A percentile compares a stretch with the other conserved stretches of the same genome.
These are phyloP conservation scores for Phytophthora megakarya DNA, from an alignment of 352 stramenopile genomes.

Conservation along the genomic window DNA sequence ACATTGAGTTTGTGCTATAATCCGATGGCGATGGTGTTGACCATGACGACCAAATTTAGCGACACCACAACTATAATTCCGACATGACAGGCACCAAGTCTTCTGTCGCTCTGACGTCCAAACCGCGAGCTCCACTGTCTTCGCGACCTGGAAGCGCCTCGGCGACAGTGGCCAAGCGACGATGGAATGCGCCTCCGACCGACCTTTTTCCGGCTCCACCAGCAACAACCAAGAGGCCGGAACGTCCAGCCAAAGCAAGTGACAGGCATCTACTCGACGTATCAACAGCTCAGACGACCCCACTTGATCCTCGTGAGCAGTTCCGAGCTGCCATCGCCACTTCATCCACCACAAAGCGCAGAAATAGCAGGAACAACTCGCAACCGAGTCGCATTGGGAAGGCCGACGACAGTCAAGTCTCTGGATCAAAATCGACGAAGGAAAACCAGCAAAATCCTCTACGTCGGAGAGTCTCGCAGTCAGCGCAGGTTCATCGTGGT, in stretches of 20 bases:
- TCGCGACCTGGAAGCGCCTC: slow-evolving; percentile 11
- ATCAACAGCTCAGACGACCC: not conserved
- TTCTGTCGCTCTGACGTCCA: slow-evolving; percentile 19
- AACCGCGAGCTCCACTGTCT: slow-evolving; percentile 14
- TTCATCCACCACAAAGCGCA: slow-evolving; percentile 1
- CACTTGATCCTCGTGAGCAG: slow-evolving; percentile 16
- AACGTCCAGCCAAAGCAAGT: not conserved
- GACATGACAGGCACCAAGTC: slow-evolving; percentile 22
- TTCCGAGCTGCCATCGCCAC: slow-evolving; percentile 27
- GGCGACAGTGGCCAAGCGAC: slow-evolving; percentile 26
- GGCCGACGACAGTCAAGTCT: not conserved
- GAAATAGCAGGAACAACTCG: slow-evolving; percentile 4
- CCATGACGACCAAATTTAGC: too few species aligned
- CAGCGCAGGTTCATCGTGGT: not conserved
- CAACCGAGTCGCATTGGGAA: not conserved
- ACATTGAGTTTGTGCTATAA: too few species aligned
- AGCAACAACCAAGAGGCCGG: not conserved
- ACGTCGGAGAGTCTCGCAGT: slow-evolving; percentile 11
- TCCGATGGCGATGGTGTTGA: too few species aligned
- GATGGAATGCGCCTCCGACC: slow-evolving; percentile 36
- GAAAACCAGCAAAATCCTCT: slow-evolving; percentile 6
- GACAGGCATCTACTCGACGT: slow-evolving; percentile 9
- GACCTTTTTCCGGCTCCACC: slow-evolving; percentile 27
- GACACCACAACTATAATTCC: too few species aligned
- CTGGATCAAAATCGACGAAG: not conserved